These are phyloP conservation scores for Phytophthora macrochlamydospora DNA, from an alignment of 352 stramenopile species.

Conservation along the genomic window DNA sequence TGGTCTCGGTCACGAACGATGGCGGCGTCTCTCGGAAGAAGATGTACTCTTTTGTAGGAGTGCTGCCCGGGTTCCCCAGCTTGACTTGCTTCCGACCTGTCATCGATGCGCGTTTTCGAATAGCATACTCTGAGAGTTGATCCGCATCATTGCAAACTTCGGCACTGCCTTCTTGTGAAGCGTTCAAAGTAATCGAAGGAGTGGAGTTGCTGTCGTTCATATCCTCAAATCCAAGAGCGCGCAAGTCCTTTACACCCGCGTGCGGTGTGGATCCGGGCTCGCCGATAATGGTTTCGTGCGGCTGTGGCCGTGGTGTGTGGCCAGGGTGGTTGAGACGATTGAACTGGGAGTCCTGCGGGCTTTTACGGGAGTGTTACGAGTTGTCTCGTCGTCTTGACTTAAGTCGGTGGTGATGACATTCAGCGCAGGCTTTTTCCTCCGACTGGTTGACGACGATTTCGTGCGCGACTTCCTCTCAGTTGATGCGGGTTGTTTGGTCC, in stretches of 20 bases:
- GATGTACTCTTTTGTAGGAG: constrained; percentile 81
- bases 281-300: constrained; percentile 36
- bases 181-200: neutral
- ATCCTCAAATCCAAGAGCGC: constrained; percentile 57
- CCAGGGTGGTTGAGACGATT: constrained; percentile 68
- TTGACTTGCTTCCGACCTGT: constrained; percentile 62
- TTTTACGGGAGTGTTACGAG: constrained; percentile 5
- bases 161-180: neutral
- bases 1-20: constrained; percentile 77
- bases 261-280: constrained; percentile 68
- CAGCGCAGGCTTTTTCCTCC: constrained; percentile 39
- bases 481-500: constrained; percentile 16
- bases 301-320: constrained; percentile 56
- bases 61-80: constrained; percentile 58
- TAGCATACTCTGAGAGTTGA: constrained; percentile 59
- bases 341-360: constrained; percentile 32
- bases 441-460: constrained; percentile 1
- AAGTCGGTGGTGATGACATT: constrained; percentile 52
- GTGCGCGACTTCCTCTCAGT: constrained; percentile 20
- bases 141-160: neutral
- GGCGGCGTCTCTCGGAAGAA: constrained; percentile 87
- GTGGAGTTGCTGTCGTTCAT: constrained; percentile 27
- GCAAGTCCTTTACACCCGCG: constrained; percentile 51
- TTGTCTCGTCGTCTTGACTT: constrained; percentile 7
- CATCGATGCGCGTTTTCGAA: constrained; percentile 46